Base-by-base conservation (phyloP, 257 asterid species). In the Avicennia marina region DNA sequence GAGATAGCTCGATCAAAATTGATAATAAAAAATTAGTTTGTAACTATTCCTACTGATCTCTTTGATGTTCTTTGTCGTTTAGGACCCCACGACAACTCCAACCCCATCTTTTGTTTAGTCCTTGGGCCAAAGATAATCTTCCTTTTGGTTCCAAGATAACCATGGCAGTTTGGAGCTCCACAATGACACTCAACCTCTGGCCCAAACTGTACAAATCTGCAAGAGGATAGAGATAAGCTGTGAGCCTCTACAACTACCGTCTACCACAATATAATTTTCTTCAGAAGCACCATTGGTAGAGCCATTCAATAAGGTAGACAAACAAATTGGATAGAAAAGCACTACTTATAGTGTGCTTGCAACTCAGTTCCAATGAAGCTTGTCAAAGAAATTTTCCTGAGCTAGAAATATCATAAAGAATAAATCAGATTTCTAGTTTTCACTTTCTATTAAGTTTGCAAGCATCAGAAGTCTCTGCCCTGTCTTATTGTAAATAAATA, bases 121-220 rank as follows among this genome's bases (percentile, higher is more conserved):
- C 42, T 69, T 38, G 46, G 41, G 21, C 65, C 50, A 66, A 72
- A 68, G 12, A 68, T 25, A 7, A 62, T 58, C 80, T 80, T 84
- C 75, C 71, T 75, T 75, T 74, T 84, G 27, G 56, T 86, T 42
- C 98, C 98, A 15, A 87, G 84, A 74, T 74, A 81, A 33, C 96
- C 94, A 27, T 72, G 87, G 58, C 98, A 90, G 60, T 76, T 85
- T 49, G 78, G 63, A 69, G 94, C 91, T 62, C 96, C 86, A 38
- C 95, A 90, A 20, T 74, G 82, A 81, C 98, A 90, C 72, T 75
- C 76, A 16, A 87, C 98, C 64, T 87, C 81, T 0, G 91, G 85
- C 20, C 98, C 96, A 20, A 90, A 90, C 32, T 75, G 96, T 60
- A 87, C 75, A 69, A 90, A 90, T 66, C 98, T 90, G 84, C 60